phyloP scores from a whole-genome alignment of 495 filamentous ascomycete species.

The Xylaria venustula region DNA sequence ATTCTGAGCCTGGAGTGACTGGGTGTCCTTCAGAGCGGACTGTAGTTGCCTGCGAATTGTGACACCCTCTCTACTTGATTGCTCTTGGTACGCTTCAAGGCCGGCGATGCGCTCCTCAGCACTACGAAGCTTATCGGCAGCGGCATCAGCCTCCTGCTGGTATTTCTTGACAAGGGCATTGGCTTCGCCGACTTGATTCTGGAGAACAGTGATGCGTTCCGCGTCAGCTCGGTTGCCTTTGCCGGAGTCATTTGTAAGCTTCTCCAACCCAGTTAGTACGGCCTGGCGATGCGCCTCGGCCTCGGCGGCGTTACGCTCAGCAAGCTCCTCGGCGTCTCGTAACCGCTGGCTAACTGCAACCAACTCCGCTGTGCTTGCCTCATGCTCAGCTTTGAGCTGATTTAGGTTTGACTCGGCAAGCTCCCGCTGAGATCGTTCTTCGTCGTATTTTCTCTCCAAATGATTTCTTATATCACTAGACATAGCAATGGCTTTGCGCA shows the following conservation, averaged over 20 bases:
- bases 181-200: constrained; percentile 74
- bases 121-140: constrained; percentile 81
- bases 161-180: constrained; percentile 80
- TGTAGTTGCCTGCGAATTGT: constrained; percentile 87
- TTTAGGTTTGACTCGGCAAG: constrained; percentile 74
- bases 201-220: constrained; percentile 74
- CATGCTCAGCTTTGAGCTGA: constrained; percentile 80
- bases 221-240: constrained; percentile 57
- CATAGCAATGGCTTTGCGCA: constrained; percentile 76
- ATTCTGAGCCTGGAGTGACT: constrained; percentile 71
- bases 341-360: constrained; percentile 71
- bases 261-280: constrained; percentile 79
- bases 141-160: constrained; percentile 83
- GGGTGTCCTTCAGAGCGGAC: constrained; percentile 73
- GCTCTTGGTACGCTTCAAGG: constrained; percentile 94
- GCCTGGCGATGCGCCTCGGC: constrained; percentile 82
- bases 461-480: constrained; percentile 71
- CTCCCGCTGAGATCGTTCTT: constrained; percentile 76
- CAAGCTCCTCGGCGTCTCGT: constrained; percentile 83
- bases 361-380: constrained; percentile 77
- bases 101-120: constrained; percentile 96
- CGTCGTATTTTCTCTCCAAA: constrained; percentile 79
- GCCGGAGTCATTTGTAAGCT: constrained; percentile 54
- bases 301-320: constrained; percentile 84
- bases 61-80: constrained; percentile 88